Conservation (phyloP, 2,329 filamentous ascomycete species). For the Fusarium verrucosum region DNA sequence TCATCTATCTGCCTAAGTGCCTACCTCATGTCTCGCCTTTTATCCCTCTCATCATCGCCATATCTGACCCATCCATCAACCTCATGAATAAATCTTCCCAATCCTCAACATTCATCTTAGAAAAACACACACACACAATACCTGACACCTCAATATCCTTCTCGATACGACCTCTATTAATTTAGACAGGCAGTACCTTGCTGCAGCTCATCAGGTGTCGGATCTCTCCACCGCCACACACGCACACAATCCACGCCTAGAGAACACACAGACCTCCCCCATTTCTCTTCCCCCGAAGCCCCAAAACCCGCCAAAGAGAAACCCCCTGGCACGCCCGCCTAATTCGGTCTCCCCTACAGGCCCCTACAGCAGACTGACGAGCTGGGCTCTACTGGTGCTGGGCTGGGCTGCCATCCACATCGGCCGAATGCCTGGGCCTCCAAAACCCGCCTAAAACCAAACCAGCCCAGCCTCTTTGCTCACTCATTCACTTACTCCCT, state of each 20-base stretch:
- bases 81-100: neutral
- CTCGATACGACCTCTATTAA: neutral
- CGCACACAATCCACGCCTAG: conserved; percentile 21
- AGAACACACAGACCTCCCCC: conserved; percentile 36
- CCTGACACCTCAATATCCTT: neutral
- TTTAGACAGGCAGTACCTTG: conserved; percentile 5
- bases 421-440: conserved; percentile 34
- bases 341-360: conserved; percentile 34
- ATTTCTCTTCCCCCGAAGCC: conserved; percentile 15
- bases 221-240: conserved; percentile 37
- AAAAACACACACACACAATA: neutral
- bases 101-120: neutral
- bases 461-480: conserved; percentile 40
- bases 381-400: conserved; percentile 17
- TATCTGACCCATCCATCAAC: conserved; percentile 1
- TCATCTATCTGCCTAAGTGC: neutral
- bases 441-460: conserved; percentile 41
- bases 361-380: neutral
- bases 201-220: conserved; percentile 26
- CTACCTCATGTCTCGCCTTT: neutral
- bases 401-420: no score
- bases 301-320: conserved; percentile 18
- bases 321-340: conserved; percentile 30
- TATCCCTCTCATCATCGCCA: conserved; percentile 5
- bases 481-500: conserved; percentile 11